These are phyloP conservation scores for Solanum dulcamara DNA, from an alignment of 257 asterid genomes.

Conservation along the genomic window DNA sequence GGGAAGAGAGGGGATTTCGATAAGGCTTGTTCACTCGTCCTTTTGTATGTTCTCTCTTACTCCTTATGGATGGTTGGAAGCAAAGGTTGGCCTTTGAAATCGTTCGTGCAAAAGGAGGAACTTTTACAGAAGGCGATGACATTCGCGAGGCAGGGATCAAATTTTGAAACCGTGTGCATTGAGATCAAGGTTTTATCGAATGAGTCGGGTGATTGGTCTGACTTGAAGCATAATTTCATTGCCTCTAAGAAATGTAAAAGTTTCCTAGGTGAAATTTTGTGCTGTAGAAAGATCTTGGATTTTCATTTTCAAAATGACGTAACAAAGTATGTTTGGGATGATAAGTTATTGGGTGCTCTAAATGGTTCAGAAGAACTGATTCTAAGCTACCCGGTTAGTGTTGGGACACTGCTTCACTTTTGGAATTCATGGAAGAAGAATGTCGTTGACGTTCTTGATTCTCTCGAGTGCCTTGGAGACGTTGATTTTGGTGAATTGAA, in stretches of 20 bases:
- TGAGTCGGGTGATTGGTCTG: conserved; percentile 14
- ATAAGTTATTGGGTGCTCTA: conserved; percentile 1
- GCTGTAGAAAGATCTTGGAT: conserved; percentile 31
- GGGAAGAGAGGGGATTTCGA: conserved; percentile 14
- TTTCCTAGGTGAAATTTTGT: conserved; percentile 21
- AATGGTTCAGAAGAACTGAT: conserved; percentile 10
- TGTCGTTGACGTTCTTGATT: conserved; percentile 12
- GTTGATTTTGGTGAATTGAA: background rate
- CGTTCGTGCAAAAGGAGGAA: conserved; percentile 16
- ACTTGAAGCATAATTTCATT: conserved; percentile 14
- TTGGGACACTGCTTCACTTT: conserved; percentile 23
- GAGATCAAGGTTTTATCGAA: conserved; percentile 18
- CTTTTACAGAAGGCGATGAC: conserved; percentile 24
- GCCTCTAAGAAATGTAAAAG: conserved; percentile 5
- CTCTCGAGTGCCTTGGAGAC: conserved; percentile 16
- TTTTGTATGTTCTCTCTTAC: conserved; percentile 18
- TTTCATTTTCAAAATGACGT: conserved; percentile 18
- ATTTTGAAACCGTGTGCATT: conserved; percentile 8
- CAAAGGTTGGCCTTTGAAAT: conserved; percentile 48
- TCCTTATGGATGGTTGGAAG: conserved; percentile 33
- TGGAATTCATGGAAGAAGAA: conserved; percentile 34
- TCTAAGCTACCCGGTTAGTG: conserved; percentile 15
- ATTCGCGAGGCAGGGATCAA: conserved; percentile 15
- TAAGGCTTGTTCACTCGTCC: conserved; percentile 20
- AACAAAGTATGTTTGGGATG: conserved; percentile 21